Evolutionary conservation across 306 rosid species (phyloP).

Genomic region (Clitoria ternatea): DNA sequence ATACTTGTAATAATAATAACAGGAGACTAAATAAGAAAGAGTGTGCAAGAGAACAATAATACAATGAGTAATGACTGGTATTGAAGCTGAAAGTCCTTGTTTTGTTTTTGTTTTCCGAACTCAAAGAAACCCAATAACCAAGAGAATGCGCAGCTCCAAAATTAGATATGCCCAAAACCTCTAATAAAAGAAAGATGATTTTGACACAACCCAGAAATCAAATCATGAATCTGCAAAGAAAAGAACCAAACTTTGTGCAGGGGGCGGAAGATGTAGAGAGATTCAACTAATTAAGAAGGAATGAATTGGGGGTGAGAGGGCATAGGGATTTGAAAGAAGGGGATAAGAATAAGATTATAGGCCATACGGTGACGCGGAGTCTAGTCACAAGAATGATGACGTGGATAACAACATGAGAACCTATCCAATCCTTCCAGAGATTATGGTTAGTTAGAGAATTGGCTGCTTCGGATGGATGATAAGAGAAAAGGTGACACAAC

Average conservation of each 20-base stretch:
- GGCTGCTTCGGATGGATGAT: not conserved
- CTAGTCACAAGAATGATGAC: constrained; percentile 7
- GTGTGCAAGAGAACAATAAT: not conserved
- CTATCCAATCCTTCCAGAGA: no score
- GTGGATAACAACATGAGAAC: not conserved
- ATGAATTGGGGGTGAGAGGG: not conserved
- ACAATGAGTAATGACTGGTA: not conserved
- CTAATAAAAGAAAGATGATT: not conserved
- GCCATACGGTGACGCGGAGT: constrained; percentile 27
- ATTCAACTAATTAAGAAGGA: not conserved
- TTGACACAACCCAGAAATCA: constrained; percentile 13
- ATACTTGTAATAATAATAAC: not conserved
- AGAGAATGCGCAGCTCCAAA: constrained; percentile 11
- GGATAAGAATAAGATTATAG: constrained; percentile 41
- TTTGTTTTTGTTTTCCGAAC: constrained; percentile 6
- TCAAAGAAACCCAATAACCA: constrained; percentile 7
- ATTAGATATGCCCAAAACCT: not conserved
- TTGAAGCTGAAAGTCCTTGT: constrained; percentile 5
- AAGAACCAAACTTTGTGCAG: not conserved
- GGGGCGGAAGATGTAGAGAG: no score
- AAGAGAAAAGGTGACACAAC: not conserved
- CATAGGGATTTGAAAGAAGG: constrained; percentile 28
- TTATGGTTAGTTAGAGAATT: not conserved
- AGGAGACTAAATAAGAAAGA: not conserved
- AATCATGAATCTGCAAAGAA: not conserved